Evolutionary conservation across 345 rosid species (phyloP), one percentile per base, ranked within the genome.

Genomic region (Nephelium lappaceum): DNA sequence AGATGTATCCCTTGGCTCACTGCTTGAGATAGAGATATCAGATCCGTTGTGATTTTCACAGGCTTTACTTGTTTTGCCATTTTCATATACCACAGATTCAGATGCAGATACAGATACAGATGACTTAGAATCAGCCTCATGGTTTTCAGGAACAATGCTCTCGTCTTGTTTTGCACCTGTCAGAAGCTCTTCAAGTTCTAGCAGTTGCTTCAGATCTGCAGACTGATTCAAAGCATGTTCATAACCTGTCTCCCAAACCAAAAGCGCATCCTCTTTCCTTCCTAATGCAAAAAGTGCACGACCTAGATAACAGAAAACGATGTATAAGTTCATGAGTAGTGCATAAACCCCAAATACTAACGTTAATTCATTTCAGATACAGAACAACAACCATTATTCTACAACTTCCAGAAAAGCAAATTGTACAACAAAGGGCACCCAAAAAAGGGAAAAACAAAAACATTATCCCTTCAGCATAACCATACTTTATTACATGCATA

Each of bases 161-260:
- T 71, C 74, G 42, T 88, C 98, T 79, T 74, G 87, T 82, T 85
- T 92, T 64, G 90, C 86, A 82, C 41, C 72, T 45, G 70, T 85
- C 70, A 96, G 78, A 62, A 92, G 92, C 74, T 91, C 97, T 83
- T 93, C 97, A 81, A 96, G 86, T 83, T 96, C 99, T 78, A 96
- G 84, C 82, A 96, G 80, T 69, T 90, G 97, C 90, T 88, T 96
- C 86, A 96, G 85, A 89, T 93, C 98, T 18, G 98, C 89, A 60
- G 95, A 88, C 79, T 90, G 88, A 69, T 71, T 72, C 77, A 91
- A 75, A 67, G 97, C 95, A 82, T 81, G 88, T 12, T 84, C 84
- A 71, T 88, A 86, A n/a, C 97, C 98, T 76, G 86, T 87, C 88
- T 89, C 92, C 94, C 97, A 91, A 80, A 87, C 92, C 71, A 85